Evolutionary conservation across 1,284 basidiomycete genomes (phyloP), one percentile per base, ranked within the genome.

Genomic region (Irpex sp.): DNA sequence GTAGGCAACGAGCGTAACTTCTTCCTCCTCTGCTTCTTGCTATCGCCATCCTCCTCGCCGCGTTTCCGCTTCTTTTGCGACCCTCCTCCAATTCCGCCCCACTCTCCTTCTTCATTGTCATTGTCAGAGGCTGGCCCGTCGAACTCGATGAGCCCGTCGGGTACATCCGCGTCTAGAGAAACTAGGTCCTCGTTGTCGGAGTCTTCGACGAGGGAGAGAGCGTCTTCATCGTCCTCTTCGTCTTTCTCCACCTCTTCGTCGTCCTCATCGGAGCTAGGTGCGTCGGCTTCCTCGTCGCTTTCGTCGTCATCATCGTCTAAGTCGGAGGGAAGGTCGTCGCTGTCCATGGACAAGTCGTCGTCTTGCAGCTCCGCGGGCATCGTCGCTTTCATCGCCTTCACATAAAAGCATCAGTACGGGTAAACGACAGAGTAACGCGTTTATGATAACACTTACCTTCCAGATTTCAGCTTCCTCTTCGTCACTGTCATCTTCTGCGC

Each of bases 1-100:
- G 89, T 92, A 1, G 96, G 95, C 69, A 95, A 72, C 49, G 85
- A 81, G 68, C 82, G 82, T 74, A 88, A 76, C 77, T 91, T 93
- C 80, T 91, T 93, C 73, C 87, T 85, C 78, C 84, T 87, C 71
- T 81, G 84, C 69, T 76, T 79, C 66, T 76, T 34, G 5, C 31
- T 6, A 34, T 34, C 78, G 62, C 76, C 78, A 67, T 81, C 80
- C 60, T 80, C 77, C 62, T 80, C 75, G 4, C 75, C 77, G 19
- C 71, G 74, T 62, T 78, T 77, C 58, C 83, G 78, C 74, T 85
- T 86, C 65, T 85, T 82, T 71, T 84, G 86, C 56, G 77, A 63
- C 1, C 52, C 68, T 5, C 63, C 74, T n/a, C 68, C 70, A 62
- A 88, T 78, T 1, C 86, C 85, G 49, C 78, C 80, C 82, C 84